A percentile compares a stretch with the other conserved stretches of the same genome.
Conservation (phyloP, 768 basidiomycete genomes). For the Lentinula boryana region DNA sequence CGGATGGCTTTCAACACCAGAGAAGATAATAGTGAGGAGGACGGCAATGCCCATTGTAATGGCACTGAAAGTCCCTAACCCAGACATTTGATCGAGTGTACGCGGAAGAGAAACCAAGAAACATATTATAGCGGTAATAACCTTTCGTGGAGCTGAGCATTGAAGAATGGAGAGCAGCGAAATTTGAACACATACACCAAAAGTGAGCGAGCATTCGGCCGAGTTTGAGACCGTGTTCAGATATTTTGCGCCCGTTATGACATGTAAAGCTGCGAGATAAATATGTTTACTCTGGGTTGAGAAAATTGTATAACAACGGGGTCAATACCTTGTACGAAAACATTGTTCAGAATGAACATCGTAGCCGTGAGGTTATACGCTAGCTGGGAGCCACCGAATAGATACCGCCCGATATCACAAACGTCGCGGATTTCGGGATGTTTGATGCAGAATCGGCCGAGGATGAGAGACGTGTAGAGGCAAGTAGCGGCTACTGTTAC, state of each 20-base stretch:
- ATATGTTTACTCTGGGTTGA: background rate
- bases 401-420: slow-evolving; percentile 42
- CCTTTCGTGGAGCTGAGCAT: slow-evolving; percentile 5
- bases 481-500: slow-evolving; percentile 30
- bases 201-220: slow-evolving; percentile 33
- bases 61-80: slow-evolving; percentile 32
- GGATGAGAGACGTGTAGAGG: slow-evolving; percentile 41
- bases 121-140: slow-evolving; percentile 29
- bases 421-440: slow-evolving; percentile 45
- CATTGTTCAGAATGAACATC: slow-evolving; percentile 51
- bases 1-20: slow-evolving; percentile 34
- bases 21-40: slow-evolving; percentile 34
- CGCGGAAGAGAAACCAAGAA: slow-evolving; percentile 38
- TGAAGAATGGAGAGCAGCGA: background rate
- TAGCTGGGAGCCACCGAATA: slow-evolving; percentile 39
- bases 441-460: slow-evolving; percentile 42
- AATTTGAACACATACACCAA: slow-evolving; percentile 13
- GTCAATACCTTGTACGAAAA: slow-evolving; percentile 40
- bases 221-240: slow-evolving; percentile 40
- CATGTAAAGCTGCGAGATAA: slow-evolving; percentile 28
- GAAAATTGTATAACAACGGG: background rate
- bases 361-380: slow-evolving; percentile 46
- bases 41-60: slow-evolving; percentile 43
- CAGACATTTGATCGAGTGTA: slow-evolving; percentile 35
- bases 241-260: slow-evolving; percentile 38